Percentiles rank a stretch among this genome's conserved stretches.
Conservation (phyloP, 768 basidiomycete genomes). For the Lactarius hengduanensis region DNA sequence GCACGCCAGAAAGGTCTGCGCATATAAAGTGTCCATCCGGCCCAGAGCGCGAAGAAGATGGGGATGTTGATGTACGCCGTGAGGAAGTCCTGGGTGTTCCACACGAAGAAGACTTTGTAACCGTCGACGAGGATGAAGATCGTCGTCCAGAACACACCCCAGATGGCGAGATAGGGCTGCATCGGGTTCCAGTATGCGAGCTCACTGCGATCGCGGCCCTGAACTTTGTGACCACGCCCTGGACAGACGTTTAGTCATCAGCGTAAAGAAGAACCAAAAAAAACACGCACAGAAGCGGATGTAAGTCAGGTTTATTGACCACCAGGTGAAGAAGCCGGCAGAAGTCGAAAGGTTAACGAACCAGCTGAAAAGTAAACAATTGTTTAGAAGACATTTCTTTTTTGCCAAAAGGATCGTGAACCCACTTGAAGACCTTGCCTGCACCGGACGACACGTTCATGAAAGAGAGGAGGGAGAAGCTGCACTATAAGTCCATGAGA, state of each 20-base stretch:
- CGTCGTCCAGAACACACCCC: slow-evolving; percentile 64
- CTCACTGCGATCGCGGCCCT: slow-evolving; percentile 60
- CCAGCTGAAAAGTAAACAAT: slow-evolving; percentile 45
- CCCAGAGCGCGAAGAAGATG: slow-evolving; percentile 46
- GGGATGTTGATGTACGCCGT: slow-evolving; percentile 43
- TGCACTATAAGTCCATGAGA: slow-evolving; percentile 32
- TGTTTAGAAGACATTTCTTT: background rate
- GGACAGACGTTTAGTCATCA: slow-evolving; percentile 15
- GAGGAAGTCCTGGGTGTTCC: slow-evolving; percentile 53
- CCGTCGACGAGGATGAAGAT: slow-evolving; percentile 61
- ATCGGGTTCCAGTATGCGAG: slow-evolving; percentile 61
- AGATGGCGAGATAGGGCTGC: slow-evolving; percentile 68
- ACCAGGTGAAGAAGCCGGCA: slow-evolving; percentile 69
- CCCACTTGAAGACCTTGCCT: slow-evolving; percentile 55
- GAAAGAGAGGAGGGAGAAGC: slow-evolving; percentile 54
- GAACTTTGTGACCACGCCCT: slow-evolving; percentile 61
- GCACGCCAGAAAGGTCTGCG: slow-evolving; percentile 50
- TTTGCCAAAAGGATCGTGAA: slow-evolving; percentile 14
- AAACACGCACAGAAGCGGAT: slow-evolving; percentile 57
- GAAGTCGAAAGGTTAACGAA: slow-evolving; percentile 67
- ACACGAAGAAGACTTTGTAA: slow-evolving; percentile 61
- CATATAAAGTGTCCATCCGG: slow-evolving; percentile 46
- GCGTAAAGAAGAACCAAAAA: slow-evolving; percentile 18
- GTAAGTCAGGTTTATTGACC: slow-evolving; percentile 68
- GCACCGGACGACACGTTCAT: slow-evolving; percentile 62